Evolutionary conservation across 225 moss, liverwort and hornwort genomes (phyloP), one percentile per base, ranked within the genome.

Genomic region (Marchantia paleacea): DNA sequence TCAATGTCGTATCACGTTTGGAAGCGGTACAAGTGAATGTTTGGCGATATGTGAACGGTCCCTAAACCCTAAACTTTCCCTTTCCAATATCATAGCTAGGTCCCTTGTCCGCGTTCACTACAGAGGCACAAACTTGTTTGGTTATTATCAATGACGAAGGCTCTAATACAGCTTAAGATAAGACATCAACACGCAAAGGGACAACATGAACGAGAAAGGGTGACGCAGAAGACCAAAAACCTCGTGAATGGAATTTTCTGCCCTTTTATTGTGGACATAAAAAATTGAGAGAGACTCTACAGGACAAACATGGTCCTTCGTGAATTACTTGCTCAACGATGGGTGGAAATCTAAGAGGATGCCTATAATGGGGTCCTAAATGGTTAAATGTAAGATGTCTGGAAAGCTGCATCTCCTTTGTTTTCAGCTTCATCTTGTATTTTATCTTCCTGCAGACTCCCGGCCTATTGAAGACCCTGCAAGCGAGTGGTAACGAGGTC

Each of bases 241-340:
- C 0, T 29, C 0, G 12, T 63, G 48, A 64, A 77, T n/a, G 15
- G 26, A 66, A 78, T 6, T 78, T 78, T 64, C 51, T 50, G 64
- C 78, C 78, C 64, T 78, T 73, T 60, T 65, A 64, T 78, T 78
- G 26, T 14, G 78, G 64, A 72, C 64, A 48, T 20, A 78, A 77
- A 77, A 30, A 65, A 65, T 65, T 65, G 30, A 29, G 50, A 65
- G 51, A 76, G 16, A 39, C 39, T 50, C 78, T 64, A 64, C 77
- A 50, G 64, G 50, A 64, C 77, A 50, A 77, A 22, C 62, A 51
- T 48, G 25, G 50, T 55, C 50, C 25, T 63, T 63, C 48, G 24
- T 25, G 50, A 78, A 51, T 77, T 49, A 52, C 77, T 78, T 65
- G 78, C 64, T 78, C 64, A 30, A 39, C 57, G 25, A 13, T 53